Evolutionary conservation across 1,284 basidiomycete species (phyloP).

Genomic region (Microbotryum lychnidis-dioicae): DNA sequence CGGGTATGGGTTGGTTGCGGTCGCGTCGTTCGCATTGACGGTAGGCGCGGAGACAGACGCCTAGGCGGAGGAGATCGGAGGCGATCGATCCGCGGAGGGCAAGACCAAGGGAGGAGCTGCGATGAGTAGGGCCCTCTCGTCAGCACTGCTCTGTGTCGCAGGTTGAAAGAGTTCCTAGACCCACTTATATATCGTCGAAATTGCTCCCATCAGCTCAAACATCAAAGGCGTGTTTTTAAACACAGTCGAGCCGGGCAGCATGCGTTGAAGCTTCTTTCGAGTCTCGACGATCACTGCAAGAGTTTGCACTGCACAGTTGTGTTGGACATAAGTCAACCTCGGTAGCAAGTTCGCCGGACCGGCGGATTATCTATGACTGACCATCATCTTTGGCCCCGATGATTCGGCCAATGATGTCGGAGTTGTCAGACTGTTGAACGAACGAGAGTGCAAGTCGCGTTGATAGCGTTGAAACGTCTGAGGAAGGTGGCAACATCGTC

Average conservation of each 20-base stretch:
- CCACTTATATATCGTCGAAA: conserved; percentile 3
- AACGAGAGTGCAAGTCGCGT: conserved; percentile 5
- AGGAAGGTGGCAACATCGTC: too few relatives aligned
- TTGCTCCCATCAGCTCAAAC: conserved; percentile 14
- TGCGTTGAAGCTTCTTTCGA: not conserved
- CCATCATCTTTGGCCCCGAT: not conserved
- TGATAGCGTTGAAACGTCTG: not conserved
- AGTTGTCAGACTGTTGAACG: conserved; percentile 1
- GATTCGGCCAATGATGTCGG: conserved; percentile 11
- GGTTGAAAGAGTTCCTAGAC: not conserved
- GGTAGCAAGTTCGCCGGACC: not conserved
- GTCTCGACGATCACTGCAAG: not conserved
- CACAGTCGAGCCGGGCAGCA: conserved; percentile 1
- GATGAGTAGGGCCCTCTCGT: not conserved
- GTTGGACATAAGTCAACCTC: not conserved
- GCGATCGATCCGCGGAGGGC: not conserved
- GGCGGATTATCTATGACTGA: not conserved
- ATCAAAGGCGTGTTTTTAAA: conserved; percentile 8
- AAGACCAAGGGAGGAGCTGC: conserved; percentile 1
- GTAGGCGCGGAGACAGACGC: not conserved
- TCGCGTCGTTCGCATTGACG: not conserved
- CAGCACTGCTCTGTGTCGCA: too few relatives aligned
- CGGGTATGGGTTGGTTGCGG: not conserved
- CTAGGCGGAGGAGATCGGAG: not conserved
- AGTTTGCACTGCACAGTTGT: not conserved